Conservation (phyloP, 2,329 filamentous ascomycete genomes). For the Diaporthe amygdali region DNA sequence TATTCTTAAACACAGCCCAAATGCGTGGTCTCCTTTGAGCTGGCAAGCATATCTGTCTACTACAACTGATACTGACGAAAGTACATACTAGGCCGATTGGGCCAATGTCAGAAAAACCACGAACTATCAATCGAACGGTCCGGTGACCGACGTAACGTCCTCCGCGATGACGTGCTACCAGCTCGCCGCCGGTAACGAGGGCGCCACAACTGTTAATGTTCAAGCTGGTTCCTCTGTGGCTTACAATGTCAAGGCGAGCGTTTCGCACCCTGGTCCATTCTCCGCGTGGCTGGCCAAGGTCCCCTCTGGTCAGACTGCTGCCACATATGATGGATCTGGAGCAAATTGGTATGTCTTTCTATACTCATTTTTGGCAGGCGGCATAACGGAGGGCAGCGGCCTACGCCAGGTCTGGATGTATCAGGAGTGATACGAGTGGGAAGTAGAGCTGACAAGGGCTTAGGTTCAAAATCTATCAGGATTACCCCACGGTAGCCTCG, state of each 20-base stretch:
- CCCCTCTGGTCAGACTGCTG: slow-evolving; percentile 41
- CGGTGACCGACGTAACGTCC: slow-evolving; percentile 53
- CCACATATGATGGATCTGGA: slow-evolving; percentile 43
- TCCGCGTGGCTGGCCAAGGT: slow-evolving; percentile 47
- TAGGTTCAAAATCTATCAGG: slow-evolving; percentile 49
- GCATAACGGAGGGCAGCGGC: too few relatives aligned
- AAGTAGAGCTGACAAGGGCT: background rate
- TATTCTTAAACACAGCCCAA: background rate
- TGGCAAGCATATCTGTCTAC: background rate
- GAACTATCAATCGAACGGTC: slow-evolving; percentile 55
- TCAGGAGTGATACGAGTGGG: too few relatives aligned
- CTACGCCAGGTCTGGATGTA: too few relatives aligned
- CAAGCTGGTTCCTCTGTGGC: slow-evolving; percentile 49
- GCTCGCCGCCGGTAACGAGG: slow-evolving; percentile 44
- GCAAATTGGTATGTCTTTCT: slow-evolving; percentile 35
- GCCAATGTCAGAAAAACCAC: slow-evolving; percentile 51
- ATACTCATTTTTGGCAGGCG: too few relatives aligned
- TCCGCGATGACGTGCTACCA: slow-evolving; percentile 58
- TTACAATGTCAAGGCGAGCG: slow-evolving; percentile 47
- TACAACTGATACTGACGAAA: background rate
- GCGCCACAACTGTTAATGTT: slow-evolving; percentile 45
- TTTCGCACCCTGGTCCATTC: slow-evolving; percentile 48
- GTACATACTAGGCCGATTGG: slow-evolving; percentile 42
- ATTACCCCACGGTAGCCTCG: slow-evolving; percentile 42
- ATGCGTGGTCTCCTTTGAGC: background rate